Evolutionary conservation across 441 rosid genomes (phyloP), one percentile per base, ranked within the genome.

Genomic region (Raphanus hybrid): DNA sequence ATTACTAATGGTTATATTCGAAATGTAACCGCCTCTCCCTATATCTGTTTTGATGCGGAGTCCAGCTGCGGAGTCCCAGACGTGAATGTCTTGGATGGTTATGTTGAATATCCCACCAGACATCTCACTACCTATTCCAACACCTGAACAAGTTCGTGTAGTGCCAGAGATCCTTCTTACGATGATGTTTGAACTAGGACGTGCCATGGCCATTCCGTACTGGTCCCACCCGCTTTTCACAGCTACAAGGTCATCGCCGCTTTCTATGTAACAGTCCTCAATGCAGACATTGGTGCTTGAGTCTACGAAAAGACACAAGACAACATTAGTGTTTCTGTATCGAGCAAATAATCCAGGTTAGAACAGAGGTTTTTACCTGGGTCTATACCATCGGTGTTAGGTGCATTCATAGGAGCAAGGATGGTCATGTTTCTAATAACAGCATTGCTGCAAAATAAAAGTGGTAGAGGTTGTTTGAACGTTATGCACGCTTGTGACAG

Each of bases 221-320:
- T 95, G 97, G 81, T 95, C 98, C 99, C 99, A 95, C 1, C 99
- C 97, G 67, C 99, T 95, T 72, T 95, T 95, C 68, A 95, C 87
- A 0, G 98, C 99, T 35, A 95, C 88, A 76, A 95, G 98, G 84
- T 93, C 99, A 76, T 95, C 97, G 2, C 98, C 99, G 2, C 98
- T 95, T 82, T 91, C 95, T 1, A 95, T 88, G 77, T 93, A 95
- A 82, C 96, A 88, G 80, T 93, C 97, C 79, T 95, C 97, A 16
- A 92, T 89, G 61, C 97, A 93, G 16, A 95, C 95, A 67, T 92
- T 86, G 71, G 88, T 86, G 86, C 97, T 79, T 1, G 98, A 96
- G 78, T 96, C 98, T 96, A 83, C 78, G 84, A 27, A 20, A 18
- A 39, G 41, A 67, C 71, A 26, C 23, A 27, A n/a, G 23, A 26